A percentile compares a stretch with the other conserved stretches of the same genome.
Conservation (phyloP, 2,329 filamentous ascomycete species). For the Epichloe hybrida region DNA sequence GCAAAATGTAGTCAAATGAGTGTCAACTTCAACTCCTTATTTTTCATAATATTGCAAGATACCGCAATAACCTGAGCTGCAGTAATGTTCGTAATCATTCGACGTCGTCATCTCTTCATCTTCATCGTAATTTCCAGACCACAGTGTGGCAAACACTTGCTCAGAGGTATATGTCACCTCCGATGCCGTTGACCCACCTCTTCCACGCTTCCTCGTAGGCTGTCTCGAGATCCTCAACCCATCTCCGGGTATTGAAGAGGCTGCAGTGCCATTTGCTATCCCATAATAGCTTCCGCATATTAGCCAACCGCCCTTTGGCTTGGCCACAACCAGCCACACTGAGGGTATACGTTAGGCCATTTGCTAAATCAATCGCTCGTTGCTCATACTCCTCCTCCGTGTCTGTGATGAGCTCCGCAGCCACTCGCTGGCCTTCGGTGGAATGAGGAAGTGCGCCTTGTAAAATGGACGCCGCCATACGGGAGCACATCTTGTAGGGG, state of each 20-base stretch:
- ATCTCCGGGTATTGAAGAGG: slow-evolving; percentile 80
- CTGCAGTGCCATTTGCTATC: slow-evolving; percentile 73
- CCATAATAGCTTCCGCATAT: slow-evolving; percentile 72
- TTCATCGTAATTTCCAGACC: background rate
- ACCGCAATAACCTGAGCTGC: background rate
- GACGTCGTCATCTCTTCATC: slow-evolving; percentile 2
- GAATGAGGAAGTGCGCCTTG: slow-evolving; percentile 72
- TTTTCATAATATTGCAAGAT: background rate
- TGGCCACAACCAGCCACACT: slow-evolving; percentile 32
- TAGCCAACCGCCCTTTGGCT: slow-evolving; percentile 56
- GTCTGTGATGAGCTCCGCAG: slow-evolving; percentile 60
- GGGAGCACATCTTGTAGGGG: slow-evolving; percentile 96
- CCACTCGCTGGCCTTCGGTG: slow-evolving; percentile 51
- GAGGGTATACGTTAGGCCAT: slow-evolving; percentile 44
- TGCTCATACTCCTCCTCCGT: slow-evolving; percentile 78
- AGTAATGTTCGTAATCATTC: background rate
- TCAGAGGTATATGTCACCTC: slow-evolving; percentile 82
- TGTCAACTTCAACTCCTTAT: too few species aligned
- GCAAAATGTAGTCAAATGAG: too few species aligned
- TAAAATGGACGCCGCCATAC: slow-evolving; percentile 92
- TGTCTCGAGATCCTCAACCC: slow-evolving; percentile 79
- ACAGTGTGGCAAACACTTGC: background rate
- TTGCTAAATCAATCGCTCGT: slow-evolving; percentile 55
- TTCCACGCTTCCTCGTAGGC: slow-evolving; percentile 84
- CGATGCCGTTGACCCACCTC: slow-evolving; percentile 71